A percentile compares a stretch with the other conserved stretches of the same genome.
Conservation (phyloP, 2,329 filamentous ascomycete species). For the Xylogone sp. region DNA sequence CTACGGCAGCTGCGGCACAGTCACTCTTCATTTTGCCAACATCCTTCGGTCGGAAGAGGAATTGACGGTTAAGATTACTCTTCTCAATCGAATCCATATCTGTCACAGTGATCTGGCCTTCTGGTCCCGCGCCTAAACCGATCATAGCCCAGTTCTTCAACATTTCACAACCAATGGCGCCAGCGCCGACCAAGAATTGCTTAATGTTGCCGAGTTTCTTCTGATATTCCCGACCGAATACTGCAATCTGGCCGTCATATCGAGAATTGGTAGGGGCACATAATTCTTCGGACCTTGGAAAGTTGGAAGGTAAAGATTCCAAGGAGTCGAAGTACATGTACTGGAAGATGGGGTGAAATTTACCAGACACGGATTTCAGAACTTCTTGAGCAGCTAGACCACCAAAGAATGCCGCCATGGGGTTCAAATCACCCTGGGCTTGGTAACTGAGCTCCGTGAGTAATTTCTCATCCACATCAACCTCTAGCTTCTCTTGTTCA, state of each 20-base stretch:
- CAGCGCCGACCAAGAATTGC: slow-evolving; percentile 92
- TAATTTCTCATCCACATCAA: slow-evolving; percentile 88
- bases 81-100: slow-evolving; percentile 99
- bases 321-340: slow-evolving; percentile 98
- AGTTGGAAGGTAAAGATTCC: slow-evolving; percentile 82
- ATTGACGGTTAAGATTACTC: slow-evolving; percentile 97
- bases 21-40: slow-evolving; percentile 97
- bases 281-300: slow-evolving; percentile 73
- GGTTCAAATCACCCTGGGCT: slow-evolving; percentile 82
- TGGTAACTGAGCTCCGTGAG: slow-evolving; percentile 93
- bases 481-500: slow-evolving; percentile 68
- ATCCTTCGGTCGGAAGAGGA: slow-evolving; percentile 89
- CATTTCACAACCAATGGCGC: slow-evolving; percentile 98
- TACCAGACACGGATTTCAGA: slow-evolving; percentile 93
- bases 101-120: slow-evolving; percentile 87
- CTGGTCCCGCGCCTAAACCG: slow-evolving; percentile 81
- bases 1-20: slow-evolving; percentile 82
- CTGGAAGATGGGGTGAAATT: slow-evolving; percentile 93
- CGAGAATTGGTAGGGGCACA: slow-evolving; percentile 82
- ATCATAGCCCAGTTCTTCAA: slow-evolving; percentile 99
- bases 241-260: slow-evolving; percentile 96
- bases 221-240: slow-evolving; percentile 91
- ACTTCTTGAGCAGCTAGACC: slow-evolving; percentile 92
- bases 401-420: slow-evolving; percentile 93
- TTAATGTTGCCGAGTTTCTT: slow-evolving; percentile 88